Conservation (phyloP, 805 yeast genomes). For the Wickerhamiella azymoides region DNA sequence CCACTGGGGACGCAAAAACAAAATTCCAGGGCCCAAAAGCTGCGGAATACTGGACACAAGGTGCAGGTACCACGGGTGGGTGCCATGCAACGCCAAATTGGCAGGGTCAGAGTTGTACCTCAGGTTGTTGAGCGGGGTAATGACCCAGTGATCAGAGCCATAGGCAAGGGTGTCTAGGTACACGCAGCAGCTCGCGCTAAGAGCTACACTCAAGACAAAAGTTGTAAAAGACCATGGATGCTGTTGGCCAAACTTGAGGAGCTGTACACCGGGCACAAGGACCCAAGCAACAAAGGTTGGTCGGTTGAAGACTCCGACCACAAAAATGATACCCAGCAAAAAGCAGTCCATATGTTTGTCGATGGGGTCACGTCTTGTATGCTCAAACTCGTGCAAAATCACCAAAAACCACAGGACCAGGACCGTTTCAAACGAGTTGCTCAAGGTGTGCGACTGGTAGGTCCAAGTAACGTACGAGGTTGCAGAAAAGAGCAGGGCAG, state of each 20-base stretch:
- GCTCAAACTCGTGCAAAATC: slow-evolving; percentile 31
- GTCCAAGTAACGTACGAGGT: slow-evolving; percentile 60
- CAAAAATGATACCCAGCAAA: slow-evolving; percentile 37
- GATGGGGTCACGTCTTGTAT: slow-evolving; percentile 12
- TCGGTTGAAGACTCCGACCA: slow-evolving; percentile 71
- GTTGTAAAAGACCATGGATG: slow-evolving; percentile 25
- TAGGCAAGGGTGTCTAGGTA: slow-evolving; percentile 41
- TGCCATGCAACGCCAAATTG: slow-evolving; percentile 67
- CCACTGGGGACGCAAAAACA: slow-evolving; percentile 33
- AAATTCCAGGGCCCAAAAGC: slow-evolving; percentile 62
- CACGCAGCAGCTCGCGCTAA: slow-evolving; percentile 30
- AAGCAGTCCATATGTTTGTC: slow-evolving; percentile 26
- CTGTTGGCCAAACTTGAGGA: slow-evolving; percentile 32
- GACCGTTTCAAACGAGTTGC: slow-evolving; percentile 63
- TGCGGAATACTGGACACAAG: slow-evolving; percentile 62
- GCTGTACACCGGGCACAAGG: slow-evolving; percentile 41
- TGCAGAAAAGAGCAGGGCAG: slow-evolving; percentile 30
- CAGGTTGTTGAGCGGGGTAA: slow-evolving; percentile 69
- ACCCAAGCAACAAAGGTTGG: slow-evolving; percentile 71
- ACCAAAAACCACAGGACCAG: slow-evolving; percentile 38
- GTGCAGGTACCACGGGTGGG: slow-evolving; percentile 71
- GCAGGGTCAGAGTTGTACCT: slow-evolving; percentile 45
- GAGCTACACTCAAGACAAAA: slow-evolving; percentile 26
- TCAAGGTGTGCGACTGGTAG: slow-evolving; percentile 75
- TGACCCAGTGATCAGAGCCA: slow-evolving; percentile 24